A percentile compares a stretch with the other conserved stretches of the same genome.
These are phyloP conservation scores for Globisporangium spiculum DNA, from an alignment of 352 stramenopile genomes.

Conservation along the genomic window DNA sequence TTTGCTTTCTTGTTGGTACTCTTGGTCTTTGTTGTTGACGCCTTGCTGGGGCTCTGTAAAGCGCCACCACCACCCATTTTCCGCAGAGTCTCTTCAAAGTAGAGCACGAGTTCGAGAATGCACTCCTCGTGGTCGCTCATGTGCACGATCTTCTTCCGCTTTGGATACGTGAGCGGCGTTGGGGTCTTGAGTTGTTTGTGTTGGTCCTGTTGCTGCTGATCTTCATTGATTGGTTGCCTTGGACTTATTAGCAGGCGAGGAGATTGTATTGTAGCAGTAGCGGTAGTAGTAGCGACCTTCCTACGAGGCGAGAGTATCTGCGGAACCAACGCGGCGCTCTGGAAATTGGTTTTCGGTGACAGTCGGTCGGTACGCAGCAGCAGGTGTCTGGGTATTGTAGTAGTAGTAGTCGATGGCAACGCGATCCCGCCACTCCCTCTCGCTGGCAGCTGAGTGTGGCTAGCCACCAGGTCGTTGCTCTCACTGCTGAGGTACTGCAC, in stretches of 20 bases:
- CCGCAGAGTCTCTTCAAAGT: slow-evolving; percentile 26
- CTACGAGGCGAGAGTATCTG: slow-evolving; percentile 26
- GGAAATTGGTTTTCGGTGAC: slow-evolving; percentile 15
- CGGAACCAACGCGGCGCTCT: slow-evolving; percentile 4
- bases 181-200: not conserved
- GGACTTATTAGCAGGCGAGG: not conserved
- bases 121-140: slow-evolving; percentile 43
- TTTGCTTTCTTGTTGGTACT: not conserved
- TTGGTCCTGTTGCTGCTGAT: slow-evolving; percentile 4
- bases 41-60: not conserved
- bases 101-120: slow-evolving; percentile 36
- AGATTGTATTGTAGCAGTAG: not conserved
- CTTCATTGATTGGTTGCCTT: not conserved
- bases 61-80: not conserved
- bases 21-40: not conserved
- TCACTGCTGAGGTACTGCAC: slow-evolving; percentile 20
- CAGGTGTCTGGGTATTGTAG: not conserved
- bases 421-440: not conserved
- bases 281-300: not conserved
- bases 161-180: not conserved
- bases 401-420: not conserved
- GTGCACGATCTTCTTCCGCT: slow-evolving; percentile 31
- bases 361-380: slow-evolving; percentile 10
- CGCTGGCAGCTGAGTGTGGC: not conserved
- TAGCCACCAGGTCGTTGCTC: not conserved